Base-by-base conservation (phyloP, 441 rosid genomes). In the Aleurites moluccanus region DNA sequence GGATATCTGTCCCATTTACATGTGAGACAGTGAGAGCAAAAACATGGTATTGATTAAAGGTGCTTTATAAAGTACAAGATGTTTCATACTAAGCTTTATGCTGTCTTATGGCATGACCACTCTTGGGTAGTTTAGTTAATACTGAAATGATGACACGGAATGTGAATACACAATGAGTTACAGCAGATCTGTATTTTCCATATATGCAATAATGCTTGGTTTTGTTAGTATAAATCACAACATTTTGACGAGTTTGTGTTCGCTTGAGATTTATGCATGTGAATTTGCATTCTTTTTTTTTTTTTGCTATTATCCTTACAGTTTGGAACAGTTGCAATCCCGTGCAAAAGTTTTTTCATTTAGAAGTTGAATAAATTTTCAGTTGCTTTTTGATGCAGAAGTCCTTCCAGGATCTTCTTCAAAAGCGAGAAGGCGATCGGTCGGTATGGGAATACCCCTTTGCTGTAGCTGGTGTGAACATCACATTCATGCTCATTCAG, bases 381-480 rank as follows among this genome's bases (percentile, higher is more conserved):
- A 44, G n/a, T 11, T 23, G 1, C 14, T 16, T 76, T 70, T 28
- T 45, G 71, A 59, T 73, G 81, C 94, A 93, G 98, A 89, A 83
- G 74, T 83, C 97, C 71, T 93, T 93, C 79, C 92, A 88, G 77
- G 94, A 90, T 84, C 96, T 93, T 77, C 87, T 93, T 82, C 85
- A 85, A 82, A 93, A 93, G 85, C 88, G 81, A 77, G 93, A 89
- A 79, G 98, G 98, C 77, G 92, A 86, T 70, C 83, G 98, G 23
- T 92, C 98, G 20, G 87, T 88, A 63, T 93, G 98, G 98, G 98
- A 93, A 78, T 93, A 93, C 86, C 98, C 98, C 16, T 93, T 93
- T 81, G 96, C 98, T 77, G 98, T 93, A 49, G 98, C 98, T 84
- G 97, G 98, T 49, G 88, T 93, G 80, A 93, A 93, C 83, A 79